Percentiles rank a stretch among this genome's conserved stretches.
Evolutionary conservation across 108 stramenopile genomes (phyloP).

Genomic region (Fragilariopsis cylindrus): DNA sequence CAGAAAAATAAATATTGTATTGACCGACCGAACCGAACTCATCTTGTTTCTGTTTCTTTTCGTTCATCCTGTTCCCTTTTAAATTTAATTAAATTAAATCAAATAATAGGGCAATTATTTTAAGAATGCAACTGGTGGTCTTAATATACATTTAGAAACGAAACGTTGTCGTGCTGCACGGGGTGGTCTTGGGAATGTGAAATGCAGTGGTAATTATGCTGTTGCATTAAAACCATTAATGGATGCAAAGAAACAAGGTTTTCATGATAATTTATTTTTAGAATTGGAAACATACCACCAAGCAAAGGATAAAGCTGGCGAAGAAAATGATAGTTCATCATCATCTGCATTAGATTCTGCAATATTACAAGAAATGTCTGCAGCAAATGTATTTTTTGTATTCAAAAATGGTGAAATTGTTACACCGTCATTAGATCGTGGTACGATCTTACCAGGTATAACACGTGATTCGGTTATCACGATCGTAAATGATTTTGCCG

Average conservation of each 20-base stretch:
- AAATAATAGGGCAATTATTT: constrained; percentile 71
- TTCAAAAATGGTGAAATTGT: constrained; percentile 81
- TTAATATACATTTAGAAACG: constrained; percentile 81
- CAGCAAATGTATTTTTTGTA: constrained; percentile 84
- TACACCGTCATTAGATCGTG: constrained; percentile 72
- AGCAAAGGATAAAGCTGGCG: not conserved
- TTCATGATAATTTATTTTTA: constrained; percentile 81
- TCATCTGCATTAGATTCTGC: constrained; percentile 41
- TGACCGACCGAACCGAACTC: not conserved
- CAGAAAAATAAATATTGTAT: no score
- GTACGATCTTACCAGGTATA: constrained; percentile 82
- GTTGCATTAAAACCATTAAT: constrained; percentile 70
- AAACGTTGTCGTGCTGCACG: constrained; percentile 67
- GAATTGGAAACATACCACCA: constrained; percentile 76
- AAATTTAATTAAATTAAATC: not conserved
- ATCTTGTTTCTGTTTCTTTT: not conserved
- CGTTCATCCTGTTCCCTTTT: not conserved
- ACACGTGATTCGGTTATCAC: constrained; percentile 74
- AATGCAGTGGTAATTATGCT: constrained; percentile 82
- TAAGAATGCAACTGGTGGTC: constrained; percentile 54
- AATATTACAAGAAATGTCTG: constrained; percentile 78
- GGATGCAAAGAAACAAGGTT: constrained; percentile 82
- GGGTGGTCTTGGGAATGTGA: constrained; percentile 73
- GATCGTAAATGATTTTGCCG: constrained; percentile 56
- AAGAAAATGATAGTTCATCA: constrained; percentile 3